Conservation (phyloP, 768 basidiomycete species). For the Suillus spraguei region DNA sequence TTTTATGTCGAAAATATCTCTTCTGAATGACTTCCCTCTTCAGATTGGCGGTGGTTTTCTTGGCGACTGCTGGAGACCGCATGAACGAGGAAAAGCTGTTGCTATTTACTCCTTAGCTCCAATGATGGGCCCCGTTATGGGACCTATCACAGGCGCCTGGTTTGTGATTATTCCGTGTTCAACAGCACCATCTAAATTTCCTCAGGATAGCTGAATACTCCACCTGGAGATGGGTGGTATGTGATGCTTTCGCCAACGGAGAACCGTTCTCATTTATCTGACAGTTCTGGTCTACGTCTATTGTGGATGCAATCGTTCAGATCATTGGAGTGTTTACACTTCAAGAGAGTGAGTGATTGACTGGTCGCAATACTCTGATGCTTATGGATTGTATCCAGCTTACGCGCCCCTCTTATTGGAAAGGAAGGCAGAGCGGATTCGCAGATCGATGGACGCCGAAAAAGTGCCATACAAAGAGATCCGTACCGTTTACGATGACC, state of each 20-base stretch:
- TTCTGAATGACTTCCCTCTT: not conserved
- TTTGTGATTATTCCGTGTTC: slow-evolving; percentile 20
- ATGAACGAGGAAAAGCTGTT: slow-evolving; percentile 65
- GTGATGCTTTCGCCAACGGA: slow-evolving; percentile 20
- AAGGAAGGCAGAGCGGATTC: slow-evolving; percentile 51
- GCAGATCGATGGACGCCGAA: slow-evolving; percentile 48
- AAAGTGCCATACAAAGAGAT: slow-evolving; percentile 42
- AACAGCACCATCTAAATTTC: slow-evolving; percentile 6
- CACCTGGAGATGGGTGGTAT: slow-evolving; percentile 74
- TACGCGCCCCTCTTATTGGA: slow-evolving; percentile 40
- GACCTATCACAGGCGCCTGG: slow-evolving; percentile 66
- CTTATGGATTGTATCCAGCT: slow-evolving; percentile 16
- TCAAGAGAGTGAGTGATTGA: slow-evolving; percentile 55
- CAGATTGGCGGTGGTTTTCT: slow-evolving; percentile 69
- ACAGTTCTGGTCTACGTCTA: slow-evolving; percentile 69
- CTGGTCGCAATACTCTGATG: slow-evolving; percentile 19
- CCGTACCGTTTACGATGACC: slow-evolving; percentile 49
- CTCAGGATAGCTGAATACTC: slow-evolving; percentile 54
- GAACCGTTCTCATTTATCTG: not conserved
- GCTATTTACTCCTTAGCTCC: slow-evolving; percentile 69
- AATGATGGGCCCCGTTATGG: slow-evolving; percentile 64
- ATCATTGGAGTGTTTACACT: slow-evolving; percentile 56
- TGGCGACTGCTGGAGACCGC: slow-evolving; percentile 60
- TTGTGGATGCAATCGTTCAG: slow-evolving; percentile 58
- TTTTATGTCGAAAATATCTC: not conserved